Evolutionary conservation across 139 green algal genomes (phyloP), one percentile per base, ranked within the genome.

Genomic region (Coccomyxa sp.): DNA sequence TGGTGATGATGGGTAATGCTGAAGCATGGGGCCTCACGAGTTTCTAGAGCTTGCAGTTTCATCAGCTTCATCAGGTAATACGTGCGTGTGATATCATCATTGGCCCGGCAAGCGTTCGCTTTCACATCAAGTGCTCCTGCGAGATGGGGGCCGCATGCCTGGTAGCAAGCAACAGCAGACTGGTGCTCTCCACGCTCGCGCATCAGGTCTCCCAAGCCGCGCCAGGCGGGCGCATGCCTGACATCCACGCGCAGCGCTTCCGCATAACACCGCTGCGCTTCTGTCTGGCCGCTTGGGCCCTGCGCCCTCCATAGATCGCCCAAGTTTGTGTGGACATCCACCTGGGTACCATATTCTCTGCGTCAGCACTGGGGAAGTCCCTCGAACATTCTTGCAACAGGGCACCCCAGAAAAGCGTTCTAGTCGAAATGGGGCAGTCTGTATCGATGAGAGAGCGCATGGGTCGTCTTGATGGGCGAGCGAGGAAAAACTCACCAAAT

Each of bases 261-360:
- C 7, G 81, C 38, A 86, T 96, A 97, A 87, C 92, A 96, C 25
- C 85, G 81, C 87, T 94, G 82, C 12, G 94, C 94, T 0, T 82
- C 79, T 15, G 84, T 15, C 4, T 82, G 68, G 0, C 89, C 89
- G 9, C 83, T 77, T 9, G 83, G 63, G 25, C 91, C 89, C 86
- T 93, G 88, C 0, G 90, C 85, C 28, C 93, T 89, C 92, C 93
- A 94, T 63, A 97, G 79, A 83, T 96, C 95, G 0, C 94, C 94
- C 75, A 97, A 79, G 82, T 95, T 95, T 82, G 88, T 93, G 83
- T 93, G 91, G 81, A 96, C 94, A 79, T 94, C 90, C 17, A 92
- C 85, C 82, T 94, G 87, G 25, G 14, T 59, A 79, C 58, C 18
- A 45, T 17, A 10, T 12, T 25, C 1, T n/a, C 18, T 71, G 4